phyloP scores from a whole-genome alignment of 2,329 filamentous ascomycete genomes.

The Aspergillus viridinutans region DNA sequence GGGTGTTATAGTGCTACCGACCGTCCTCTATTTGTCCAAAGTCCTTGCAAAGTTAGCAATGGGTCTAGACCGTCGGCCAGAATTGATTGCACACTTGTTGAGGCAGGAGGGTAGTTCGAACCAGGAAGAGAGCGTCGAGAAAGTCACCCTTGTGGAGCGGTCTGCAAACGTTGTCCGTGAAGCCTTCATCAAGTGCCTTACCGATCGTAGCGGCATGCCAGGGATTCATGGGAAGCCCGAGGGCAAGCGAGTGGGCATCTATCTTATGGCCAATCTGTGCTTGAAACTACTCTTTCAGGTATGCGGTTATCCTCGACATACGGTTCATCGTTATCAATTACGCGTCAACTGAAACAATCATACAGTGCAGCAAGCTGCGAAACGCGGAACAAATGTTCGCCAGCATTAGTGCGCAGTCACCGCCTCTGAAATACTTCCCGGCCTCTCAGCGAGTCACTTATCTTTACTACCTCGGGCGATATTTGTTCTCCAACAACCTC shows the following conservation, averaged over 20 bases:
- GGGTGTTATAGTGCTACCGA: conserved; percentile 76
- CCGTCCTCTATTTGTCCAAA: conserved; percentile 75
- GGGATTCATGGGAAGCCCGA: conserved; percentile 62
- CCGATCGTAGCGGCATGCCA: conserved; percentile 67
- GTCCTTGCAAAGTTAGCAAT: conserved; percentile 79
- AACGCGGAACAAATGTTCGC: conserved; percentile 84
- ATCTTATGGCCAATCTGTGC: conserved; percentile 86
- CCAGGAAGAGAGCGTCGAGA: conserved; percentile 60
- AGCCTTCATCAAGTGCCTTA: conserved; percentile 85
- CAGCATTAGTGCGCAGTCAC: conserved; percentile 79
- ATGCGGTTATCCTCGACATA: conserved; percentile 22
- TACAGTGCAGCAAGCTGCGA: conserved; percentile 71
- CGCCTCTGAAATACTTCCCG: conserved; percentile 75
- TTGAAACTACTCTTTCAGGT: conserved; percentile 82
- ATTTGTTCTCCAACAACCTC: conserved; percentile 79
- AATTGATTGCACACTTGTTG: conserved; percentile 65
- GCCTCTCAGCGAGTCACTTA: conserved; percentile 85
- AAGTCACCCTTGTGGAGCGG: conserved; percentile 76
- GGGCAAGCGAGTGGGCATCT: conserved; percentile 82
- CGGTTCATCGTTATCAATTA: neutral
- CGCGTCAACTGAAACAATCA: neutral
- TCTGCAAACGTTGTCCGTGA: conserved; percentile 86
- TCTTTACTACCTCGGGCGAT: conserved; percentile 89
- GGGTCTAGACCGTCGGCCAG: conserved; percentile 73
- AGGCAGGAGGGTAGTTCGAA: conserved; percentile 40